phyloP scores from a whole-genome alignment of 139 green algal genomes.

The Dunaliella sp. region DNA sequence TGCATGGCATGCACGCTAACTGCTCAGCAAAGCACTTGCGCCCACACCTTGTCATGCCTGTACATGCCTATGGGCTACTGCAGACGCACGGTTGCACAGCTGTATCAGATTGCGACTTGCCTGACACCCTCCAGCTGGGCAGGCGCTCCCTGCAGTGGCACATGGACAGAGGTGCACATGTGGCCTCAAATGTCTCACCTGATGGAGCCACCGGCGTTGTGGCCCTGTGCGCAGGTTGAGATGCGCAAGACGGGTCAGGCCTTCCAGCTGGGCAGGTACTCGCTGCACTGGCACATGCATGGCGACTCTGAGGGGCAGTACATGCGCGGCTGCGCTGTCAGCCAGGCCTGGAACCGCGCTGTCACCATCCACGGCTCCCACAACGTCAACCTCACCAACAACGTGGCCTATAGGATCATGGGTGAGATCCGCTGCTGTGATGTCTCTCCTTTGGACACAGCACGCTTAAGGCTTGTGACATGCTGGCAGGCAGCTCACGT shows the following conservation, averaged over 20 bases:
- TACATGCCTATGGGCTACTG: too few relatives aligned
- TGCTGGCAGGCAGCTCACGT: too few relatives aligned
- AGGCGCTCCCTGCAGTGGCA: constrained; percentile 79
- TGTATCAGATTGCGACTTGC: background rate
- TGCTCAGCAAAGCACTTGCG: too few relatives aligned
- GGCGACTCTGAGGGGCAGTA: constrained; percentile 39
- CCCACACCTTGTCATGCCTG: too few relatives aligned
- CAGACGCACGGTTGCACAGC: too few relatives aligned
- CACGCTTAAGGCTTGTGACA: too few relatives aligned
- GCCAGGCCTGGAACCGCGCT: constrained; percentile 65
- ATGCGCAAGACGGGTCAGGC: constrained; percentile 45
- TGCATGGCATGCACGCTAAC: too few relatives aligned
- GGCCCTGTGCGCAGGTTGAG: constrained; percentile 52
- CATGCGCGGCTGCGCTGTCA: constrained; percentile 51
- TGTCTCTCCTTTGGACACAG: too few relatives aligned
- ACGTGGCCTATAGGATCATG: constrained; percentile 63
- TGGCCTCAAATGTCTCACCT: too few relatives aligned
- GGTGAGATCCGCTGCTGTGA: constrained; percentile 43
- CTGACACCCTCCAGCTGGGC: constrained; percentile 50
- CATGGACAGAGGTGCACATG: too few relatives aligned
- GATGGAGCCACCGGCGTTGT: too few relatives aligned
- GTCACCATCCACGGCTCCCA: constrained; percentile 67
- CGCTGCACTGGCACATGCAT: constrained; percentile 76
- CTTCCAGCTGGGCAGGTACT: constrained; percentile 62
- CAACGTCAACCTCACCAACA: constrained; percentile 41